Percentiles rank a stretch among this genome's conserved stretches.
phyloP scores from a whole-genome alignment of 1,139 yeast species.

The Geotrichum australiense region DNA sequence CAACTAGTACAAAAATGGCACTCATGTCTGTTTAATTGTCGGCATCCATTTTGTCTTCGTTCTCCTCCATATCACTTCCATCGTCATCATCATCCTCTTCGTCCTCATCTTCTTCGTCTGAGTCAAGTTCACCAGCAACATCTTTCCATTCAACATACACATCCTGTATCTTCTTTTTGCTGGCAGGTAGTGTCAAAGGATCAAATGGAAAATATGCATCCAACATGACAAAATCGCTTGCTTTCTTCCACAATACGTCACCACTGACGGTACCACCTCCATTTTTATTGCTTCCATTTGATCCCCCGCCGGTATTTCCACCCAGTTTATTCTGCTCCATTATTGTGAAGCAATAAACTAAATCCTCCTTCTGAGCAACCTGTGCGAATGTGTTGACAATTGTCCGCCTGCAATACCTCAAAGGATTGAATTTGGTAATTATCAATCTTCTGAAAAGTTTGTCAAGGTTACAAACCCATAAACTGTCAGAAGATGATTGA shows the following conservation, averaged over 20 bases:
- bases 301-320: background rate
- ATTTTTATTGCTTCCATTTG: background rate
- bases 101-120: conserved; percentile 29
- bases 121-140: conserved; percentile 41
- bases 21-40: no score
- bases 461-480: conserved; percentile 82
- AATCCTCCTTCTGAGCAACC: conserved; percentile 80
- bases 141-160: conserved; percentile 82
- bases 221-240: conserved; percentile 77
- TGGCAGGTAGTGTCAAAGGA: conserved; percentile 67
- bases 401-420: conserved; percentile 87
- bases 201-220: conserved; percentile 96
- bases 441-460: conserved; percentile 81
- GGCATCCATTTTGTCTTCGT: background rate
- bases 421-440: conserved; percentile 84
- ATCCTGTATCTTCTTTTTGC: conserved; percentile 48
- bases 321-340: conserved; percentile 85
- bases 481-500: conserved; percentile 22
- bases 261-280: conserved; percentile 18
- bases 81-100: conserved; percentile 21
- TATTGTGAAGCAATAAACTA: conserved; percentile 88
- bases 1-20: no score
- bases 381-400: conserved; percentile 93
- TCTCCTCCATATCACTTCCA: conserved; percentile 10
- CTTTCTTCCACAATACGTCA: conserved; percentile 31